A percentile compares a stretch with the other conserved stretches of the same genome.
These are phyloP conservation scores for Yamadazyma sp. DNA, from an alignment of 1,139 yeast species.

Conservation along the genomic window DNA sequence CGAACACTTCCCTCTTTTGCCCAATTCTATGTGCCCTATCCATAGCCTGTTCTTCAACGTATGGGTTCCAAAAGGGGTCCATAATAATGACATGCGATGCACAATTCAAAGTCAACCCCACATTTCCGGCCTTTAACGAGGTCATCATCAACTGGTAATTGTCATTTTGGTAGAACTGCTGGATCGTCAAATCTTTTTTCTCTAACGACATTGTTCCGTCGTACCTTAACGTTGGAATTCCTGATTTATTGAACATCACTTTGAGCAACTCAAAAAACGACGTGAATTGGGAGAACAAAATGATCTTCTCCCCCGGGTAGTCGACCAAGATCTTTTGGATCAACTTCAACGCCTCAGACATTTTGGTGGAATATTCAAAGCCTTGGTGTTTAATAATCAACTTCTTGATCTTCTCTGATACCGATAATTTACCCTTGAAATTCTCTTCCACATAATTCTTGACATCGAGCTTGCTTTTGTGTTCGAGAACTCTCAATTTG, in stretches of 20 bases:
- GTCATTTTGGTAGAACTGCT: slow-evolving; percentile 57
- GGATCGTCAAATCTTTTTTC: slow-evolving; percentile 61
- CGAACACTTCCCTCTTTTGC: slow-evolving; percentile 71
- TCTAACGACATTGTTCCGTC: slow-evolving; percentile 80
- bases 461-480: slow-evolving; percentile 9
- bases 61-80: slow-evolving; percentile 98
- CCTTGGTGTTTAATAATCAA: slow-evolving; percentile 33
- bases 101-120: slow-evolving; percentile 87
- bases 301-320: slow-evolving; percentile 58
- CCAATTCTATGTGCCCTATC: slow-evolving; percentile 95
- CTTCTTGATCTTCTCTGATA: slow-evolving; percentile 19
- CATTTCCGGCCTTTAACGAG: slow-evolving; percentile 88
- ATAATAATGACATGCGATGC: slow-evolving; percentile 87
- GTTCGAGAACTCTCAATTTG: slow-evolving; percentile 42
- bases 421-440: slow-evolving; percentile 17
- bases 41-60: slow-evolving; percentile 93
- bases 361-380: slow-evolving; percentile 54
- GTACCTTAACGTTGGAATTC: slow-evolving; percentile 59
- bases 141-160: slow-evolving; percentile 56
- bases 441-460: slow-evolving; percentile 9
- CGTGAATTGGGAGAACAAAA: slow-evolving; percentile 86
- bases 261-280: slow-evolving; percentile 70
- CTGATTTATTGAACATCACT: slow-evolving; percentile 49
- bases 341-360: slow-evolving; percentile 48
- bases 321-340: slow-evolving; percentile 41